Base-by-base conservation (phyloP, 176 grass and related monocot species). In the Oryza coarctata region DNA sequence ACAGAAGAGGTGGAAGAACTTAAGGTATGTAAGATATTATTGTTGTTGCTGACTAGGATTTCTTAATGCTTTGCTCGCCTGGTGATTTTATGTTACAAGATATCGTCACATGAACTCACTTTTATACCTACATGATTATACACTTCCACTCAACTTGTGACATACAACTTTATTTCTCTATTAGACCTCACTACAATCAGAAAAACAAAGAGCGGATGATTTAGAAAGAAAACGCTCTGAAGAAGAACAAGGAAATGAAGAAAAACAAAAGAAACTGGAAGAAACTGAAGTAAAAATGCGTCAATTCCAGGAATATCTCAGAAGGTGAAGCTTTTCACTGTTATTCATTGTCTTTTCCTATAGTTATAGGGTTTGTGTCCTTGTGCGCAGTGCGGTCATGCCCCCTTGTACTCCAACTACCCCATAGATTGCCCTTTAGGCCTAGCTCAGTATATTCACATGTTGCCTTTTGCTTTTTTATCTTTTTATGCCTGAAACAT, bases 271-370 rank as follows among this genome's bases (percentile, higher is more conserved):
- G 80, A 99, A 95, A 68, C n/a, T 94, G 45, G 88, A 93, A 79
- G 96, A 99, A 70, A 62, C 82, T 41, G 96, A 94, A 83, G 86
- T 87, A 86, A 95, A 94, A 89, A 68, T 95, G 70, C 85, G 89
- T 45, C 88, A 93, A 82, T 86, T 95, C 87, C 90, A 99, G 85
- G 93, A 99, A 55, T 93, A 88, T 81, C 61, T 95, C 23, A 87
- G 88, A 71, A 93, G 96, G 96, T 99, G 78, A 83, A 81, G 25
- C 62, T 73, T 68, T 73, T 86, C 68, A 3, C n/a, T 25, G 55
- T 60, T n/a, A 60, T 25, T 25, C 11, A 60, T 25, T 60, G 8
- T 60, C n/a, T 25, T 60, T 25, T 60, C n/a, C n/a, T 60, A 23
- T 60, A 10, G n/a, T 60, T 60, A n/a, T 11, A 25, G 55, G 22